These are phyloP conservation scores for Drechslerella coelobrocha DNA, from an alignment of 2,329 filamentous ascomycete species.

Conservation along the genomic window DNA sequence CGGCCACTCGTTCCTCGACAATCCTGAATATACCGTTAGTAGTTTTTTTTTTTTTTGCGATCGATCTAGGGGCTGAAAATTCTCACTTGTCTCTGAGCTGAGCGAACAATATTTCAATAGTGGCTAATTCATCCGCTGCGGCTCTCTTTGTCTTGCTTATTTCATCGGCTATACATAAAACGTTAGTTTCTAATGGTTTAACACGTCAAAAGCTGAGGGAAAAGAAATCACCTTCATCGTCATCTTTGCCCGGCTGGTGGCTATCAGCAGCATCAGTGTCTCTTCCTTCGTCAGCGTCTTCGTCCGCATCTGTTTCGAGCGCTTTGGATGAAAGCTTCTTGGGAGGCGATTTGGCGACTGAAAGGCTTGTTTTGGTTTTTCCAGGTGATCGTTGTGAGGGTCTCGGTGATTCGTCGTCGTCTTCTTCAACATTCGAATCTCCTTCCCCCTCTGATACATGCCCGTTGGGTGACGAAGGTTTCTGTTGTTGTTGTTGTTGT, in stretches of 20 bases:
- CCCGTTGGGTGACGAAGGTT: constrained; percentile 38
- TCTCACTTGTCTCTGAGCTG: constrained; percentile 72
- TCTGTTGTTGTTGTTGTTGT: too few species aligned
- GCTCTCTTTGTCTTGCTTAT: constrained; percentile 78
- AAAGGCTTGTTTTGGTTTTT: constrained; percentile 32
- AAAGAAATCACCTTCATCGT: constrained; percentile 62
- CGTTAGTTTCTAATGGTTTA: constrained; percentile 61
- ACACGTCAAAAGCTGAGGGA: constrained; percentile 4
- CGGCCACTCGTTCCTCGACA: constrained; percentile 84
- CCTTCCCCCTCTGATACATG: constrained; percentile 29
- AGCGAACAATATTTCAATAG: constrained; percentile 87
- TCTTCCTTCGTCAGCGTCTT: constrained; percentile 59
- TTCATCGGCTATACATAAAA: constrained; percentile 53
- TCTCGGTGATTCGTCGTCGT: constrained; percentile 39
- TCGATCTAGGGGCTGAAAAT: background rate
- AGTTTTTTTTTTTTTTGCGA: constrained; percentile 15
- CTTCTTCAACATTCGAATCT: constrained; percentile 32
- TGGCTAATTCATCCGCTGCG: constrained; percentile 78
- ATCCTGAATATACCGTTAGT: constrained; percentile 64
- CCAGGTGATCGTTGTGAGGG: constrained; percentile 29
- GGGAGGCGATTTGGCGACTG: constrained; percentile 49
- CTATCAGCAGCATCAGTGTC: constrained; percentile 53
- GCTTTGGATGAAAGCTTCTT: constrained; percentile 34
- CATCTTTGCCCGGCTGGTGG: constrained; percentile 26
- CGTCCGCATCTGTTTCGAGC: constrained; percentile 59